Base-by-base conservation (phyloP, 148 eudicot species). In the Limonium bicolor region DNA sequence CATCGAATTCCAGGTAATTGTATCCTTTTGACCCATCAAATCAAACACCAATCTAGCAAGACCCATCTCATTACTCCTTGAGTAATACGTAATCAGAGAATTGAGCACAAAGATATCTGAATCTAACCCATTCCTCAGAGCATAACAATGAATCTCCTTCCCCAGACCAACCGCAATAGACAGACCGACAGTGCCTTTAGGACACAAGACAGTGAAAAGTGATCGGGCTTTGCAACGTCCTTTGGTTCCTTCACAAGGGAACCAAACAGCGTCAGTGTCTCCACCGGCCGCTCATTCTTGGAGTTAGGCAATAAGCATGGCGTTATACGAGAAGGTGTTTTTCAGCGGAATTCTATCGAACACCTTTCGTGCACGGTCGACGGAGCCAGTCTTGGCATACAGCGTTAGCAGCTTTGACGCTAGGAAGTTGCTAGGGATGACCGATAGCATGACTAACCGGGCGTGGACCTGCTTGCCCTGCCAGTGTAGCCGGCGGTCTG, bases 341-440 rank as follows among this genome's bases (percentile, higher is more conserved):
- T 37, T 71, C 2, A 48, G 40, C 3, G 73, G 71, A 48, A 77
- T 81, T 70, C 70, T 51, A 37, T 73, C 81, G 59, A 80, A 80
- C 75, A 80, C 65, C 22, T 64, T 55, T 31, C 62, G 78, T 40
- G 85, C 85, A 23, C 64, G 18, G 1, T 1, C 7, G 3, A 71
- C 48, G 13, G 43, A 33, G 1, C 55, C 43, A 20, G 39, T 53
- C 53, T 54, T 70, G 7, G 78, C 48, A 54, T 81, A 75, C 14
- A 71, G 73, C 12, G 58, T 53, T 25, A 77, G 54, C 51, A 81
- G 76, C 26, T 77, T 81, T 12, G 92, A 76, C 3, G 68, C 80
- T 24, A 80, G 61, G 51, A 64, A 76, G 55, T 80, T 80, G 58
- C 58, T 62, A 35, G 46, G 60, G 7, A 49, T 25, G 30, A 59